Evolutionary conservation across 768 basidiomycete genomes (phyloP).

Genomic region (Amanita polypyramis): DNA sequence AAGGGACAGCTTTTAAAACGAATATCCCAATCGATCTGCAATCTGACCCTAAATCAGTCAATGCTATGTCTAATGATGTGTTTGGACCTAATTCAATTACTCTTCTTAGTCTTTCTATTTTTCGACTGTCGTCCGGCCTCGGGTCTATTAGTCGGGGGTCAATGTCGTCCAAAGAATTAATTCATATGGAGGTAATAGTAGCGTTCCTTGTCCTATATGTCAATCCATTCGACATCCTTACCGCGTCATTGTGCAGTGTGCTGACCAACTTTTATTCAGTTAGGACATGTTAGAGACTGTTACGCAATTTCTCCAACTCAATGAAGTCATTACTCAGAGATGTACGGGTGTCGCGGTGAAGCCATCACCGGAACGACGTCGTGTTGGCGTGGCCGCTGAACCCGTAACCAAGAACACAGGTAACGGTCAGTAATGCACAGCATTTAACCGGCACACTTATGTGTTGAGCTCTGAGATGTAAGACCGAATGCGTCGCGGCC

Average conservation of each 20-base stretch:
- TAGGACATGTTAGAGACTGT: background rate
- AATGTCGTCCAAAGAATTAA: background rate
- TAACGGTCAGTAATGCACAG: background rate
- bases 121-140: background rate
- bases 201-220: background rate
- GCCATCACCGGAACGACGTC: background rate
- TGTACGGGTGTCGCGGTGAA: no score
- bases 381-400: background rate
- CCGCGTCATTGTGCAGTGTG: background rate
- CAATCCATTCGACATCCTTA: background rate
- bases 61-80: no score
- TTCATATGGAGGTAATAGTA: background rate
- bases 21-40: no score
- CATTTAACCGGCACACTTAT: background rate
- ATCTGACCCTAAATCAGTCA: no score
- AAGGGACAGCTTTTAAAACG: background rate
- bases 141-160: background rate
- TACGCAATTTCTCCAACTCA: background rate
- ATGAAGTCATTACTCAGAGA: no score
- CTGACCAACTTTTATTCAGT: background rate
- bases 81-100: background rate
- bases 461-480: background rate
- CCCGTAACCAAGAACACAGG: background rate
- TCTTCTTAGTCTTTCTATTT: background rate
- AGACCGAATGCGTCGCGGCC: background rate